Conservation (phyloP, 75 land plant species). For the Pseudotsuga menziesii region DNA sequence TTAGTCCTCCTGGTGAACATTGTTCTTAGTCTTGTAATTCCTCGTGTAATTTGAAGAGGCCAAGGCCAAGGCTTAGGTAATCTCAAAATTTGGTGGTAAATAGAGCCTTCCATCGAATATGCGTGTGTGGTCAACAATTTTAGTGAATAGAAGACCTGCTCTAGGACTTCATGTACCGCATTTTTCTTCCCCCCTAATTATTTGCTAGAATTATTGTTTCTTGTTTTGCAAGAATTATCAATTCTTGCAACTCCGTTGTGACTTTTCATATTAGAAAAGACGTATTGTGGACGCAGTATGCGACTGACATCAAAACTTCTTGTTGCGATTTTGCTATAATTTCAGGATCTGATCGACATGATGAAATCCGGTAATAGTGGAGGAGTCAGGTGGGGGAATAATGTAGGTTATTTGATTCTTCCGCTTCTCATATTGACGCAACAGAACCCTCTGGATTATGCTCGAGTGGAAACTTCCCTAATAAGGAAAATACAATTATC, state of each 20-base stretch:
- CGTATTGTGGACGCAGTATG: background rate
- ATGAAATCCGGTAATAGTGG: conserved; percentile 29
- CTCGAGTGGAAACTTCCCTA: conserved; percentile 38
- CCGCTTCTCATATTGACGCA: conserved; percentile 33
- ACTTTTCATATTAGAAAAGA: background rate
- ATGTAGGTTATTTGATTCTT: conserved; percentile 59
- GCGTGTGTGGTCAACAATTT: conserved; percentile 41
- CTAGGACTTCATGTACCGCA: conserved; percentile 56
- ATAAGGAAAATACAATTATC: conserved; percentile 56
- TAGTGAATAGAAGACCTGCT: conserved; percentile 60
- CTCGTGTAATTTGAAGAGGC: background rate
- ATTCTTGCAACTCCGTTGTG: background rate
- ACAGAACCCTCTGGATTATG: conserved; percentile 61
- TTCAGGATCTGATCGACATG: conserved; percentile 61
- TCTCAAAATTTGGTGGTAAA: background rate
- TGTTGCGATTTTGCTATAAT: background rate
- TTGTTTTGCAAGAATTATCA: background rate
- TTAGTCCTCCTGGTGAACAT: no score
- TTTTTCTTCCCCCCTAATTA: background rate
- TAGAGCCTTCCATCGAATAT: conserved; percentile 29
- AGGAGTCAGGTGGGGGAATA: conserved; percentile 61
- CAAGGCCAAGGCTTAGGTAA: no score
- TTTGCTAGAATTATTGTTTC: background rate
- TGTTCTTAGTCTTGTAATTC: no score
- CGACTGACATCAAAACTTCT: background rate